Conservation (phyloP, 306 rosid species). For the Quillaja saponaria region DNA sequence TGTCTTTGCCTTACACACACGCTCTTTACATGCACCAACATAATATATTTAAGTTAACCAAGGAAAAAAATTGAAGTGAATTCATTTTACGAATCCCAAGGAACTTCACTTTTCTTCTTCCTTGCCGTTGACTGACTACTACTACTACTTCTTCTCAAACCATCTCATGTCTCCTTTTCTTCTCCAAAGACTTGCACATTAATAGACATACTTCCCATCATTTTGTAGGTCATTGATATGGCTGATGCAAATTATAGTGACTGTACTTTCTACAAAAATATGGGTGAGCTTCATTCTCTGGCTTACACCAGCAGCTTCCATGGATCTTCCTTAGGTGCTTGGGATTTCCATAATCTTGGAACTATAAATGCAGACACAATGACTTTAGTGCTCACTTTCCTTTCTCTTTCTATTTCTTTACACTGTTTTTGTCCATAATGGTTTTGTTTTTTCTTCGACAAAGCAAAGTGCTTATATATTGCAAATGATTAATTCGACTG, state of each 20-base stretch:
- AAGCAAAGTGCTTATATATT: background rate
- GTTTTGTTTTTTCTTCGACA: constrained; percentile 16
- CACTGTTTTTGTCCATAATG: constrained; percentile 5
- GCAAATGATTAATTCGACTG: constrained; percentile 31
- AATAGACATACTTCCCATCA: constrained; percentile 46
- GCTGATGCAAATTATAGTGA: constrained; percentile 20
- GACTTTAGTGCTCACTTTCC: constrained; percentile 51
- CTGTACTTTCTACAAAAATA: constrained; percentile 13
- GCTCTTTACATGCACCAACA: constrained; percentile 53
- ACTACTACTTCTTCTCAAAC: constrained; percentile 35
- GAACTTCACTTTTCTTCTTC: constrained; percentile 42
- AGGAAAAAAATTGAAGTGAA: constrained; percentile 42
- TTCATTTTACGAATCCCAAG: constrained; percentile 85
- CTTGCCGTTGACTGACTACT: constrained; percentile 73
- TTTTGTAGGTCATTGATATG: constrained; percentile 25
- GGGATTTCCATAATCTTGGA: constrained; percentile 70
- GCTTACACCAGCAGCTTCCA: constrained; percentile 51
- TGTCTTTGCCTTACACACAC: constrained; percentile 39
- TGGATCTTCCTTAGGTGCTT: constrained; percentile 54
- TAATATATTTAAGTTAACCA: constrained; percentile 34
- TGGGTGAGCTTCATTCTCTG: constrained; percentile 67
- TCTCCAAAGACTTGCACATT: constrained; percentile 44
- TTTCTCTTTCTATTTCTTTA: constrained; percentile 26
- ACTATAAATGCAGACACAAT: constrained; percentile 58
- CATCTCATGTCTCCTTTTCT: constrained; percentile 30